Evolutionary conservation across 768 basidiomycete species (phyloP).

Genomic region (Auriscalpium vulgare): DNA sequence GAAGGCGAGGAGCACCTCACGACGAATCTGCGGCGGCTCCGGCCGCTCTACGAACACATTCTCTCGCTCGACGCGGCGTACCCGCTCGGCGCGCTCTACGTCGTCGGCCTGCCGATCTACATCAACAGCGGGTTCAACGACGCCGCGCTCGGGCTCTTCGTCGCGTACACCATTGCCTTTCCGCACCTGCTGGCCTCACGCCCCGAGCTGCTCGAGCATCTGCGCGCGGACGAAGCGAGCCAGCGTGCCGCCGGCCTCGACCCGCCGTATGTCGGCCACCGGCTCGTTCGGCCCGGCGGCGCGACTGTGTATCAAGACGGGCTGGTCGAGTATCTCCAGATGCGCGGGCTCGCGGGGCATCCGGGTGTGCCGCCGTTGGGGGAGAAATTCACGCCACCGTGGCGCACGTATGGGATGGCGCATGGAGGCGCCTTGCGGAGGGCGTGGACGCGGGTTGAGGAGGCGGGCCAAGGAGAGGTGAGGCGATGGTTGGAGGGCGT

Average conservation of each 20-base stretch:
- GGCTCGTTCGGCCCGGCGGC: slow-evolving; percentile 25
- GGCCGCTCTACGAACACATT: slow-evolving; percentile 46
- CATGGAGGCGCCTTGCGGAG: slow-evolving; percentile 30
- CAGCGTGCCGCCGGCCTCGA: slow-evolving; percentile 36
- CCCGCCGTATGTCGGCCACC: slow-evolving; percentile 42
- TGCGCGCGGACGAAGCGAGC: slow-evolving; percentile 33
- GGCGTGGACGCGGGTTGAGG: slow-evolving; percentile 39
- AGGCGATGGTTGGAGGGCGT: slow-evolving; percentile 39
- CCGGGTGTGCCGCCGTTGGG: slow-evolving; percentile 31
- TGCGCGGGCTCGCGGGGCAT: slow-evolving; percentile 2
- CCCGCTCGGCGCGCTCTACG: slow-evolving; percentile 44
- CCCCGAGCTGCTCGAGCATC: slow-evolving; percentile 26
- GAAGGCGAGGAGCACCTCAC: slow-evolving; percentile 25
- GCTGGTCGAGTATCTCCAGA: slow-evolving; percentile 24
- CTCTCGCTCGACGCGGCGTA: slow-evolving; percentile 40
- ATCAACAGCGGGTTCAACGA: slow-evolving; percentile 42
- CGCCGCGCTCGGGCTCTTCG: slow-evolving; percentile 41
- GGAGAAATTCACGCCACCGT: slow-evolving; percentile 38
- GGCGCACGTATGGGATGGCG: slow-evolving; percentile 32
- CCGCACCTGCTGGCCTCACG: slow-evolving; percentile 33
- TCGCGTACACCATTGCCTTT: slow-evolving; percentile 36
- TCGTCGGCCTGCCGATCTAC: slow-evolving; percentile 43
- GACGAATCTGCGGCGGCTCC: slow-evolving; percentile 45
- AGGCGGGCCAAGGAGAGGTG: slow-evolving; percentile 25
- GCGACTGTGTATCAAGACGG: slow-evolving; percentile 26